Evolutionary conservation across 495 filamentous ascomycete genomes (phyloP).

Genomic region (Thermothielavioides terrestris): DNA sequence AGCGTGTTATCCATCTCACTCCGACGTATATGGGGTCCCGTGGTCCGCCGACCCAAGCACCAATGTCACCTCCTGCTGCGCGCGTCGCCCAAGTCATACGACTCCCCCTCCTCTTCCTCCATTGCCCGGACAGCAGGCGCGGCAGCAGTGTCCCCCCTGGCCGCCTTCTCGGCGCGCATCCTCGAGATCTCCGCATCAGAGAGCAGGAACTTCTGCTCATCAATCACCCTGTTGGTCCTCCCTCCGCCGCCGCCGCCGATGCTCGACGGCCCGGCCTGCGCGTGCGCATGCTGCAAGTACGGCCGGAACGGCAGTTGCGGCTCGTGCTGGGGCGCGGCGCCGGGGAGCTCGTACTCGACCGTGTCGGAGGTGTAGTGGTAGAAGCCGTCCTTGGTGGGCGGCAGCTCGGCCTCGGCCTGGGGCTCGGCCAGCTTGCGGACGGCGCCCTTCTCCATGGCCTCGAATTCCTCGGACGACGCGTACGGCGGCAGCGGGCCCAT

Average conservation of each 20-base stretch:
- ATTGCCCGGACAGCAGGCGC: background rate
- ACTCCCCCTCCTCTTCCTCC: background rate
- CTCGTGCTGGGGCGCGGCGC: slow-evolving; percentile 15
- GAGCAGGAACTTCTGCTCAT: slow-evolving; percentile 28
- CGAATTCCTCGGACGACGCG: slow-evolving; percentile 22
- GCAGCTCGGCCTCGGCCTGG: slow-evolving; percentile 24
- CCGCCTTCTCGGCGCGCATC: slow-evolving; percentile 18
- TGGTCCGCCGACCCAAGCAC: background rate
- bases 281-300: slow-evolving; percentile 8
- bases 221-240: slow-evolving; percentile 14
- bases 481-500: slow-evolving; percentile 26
- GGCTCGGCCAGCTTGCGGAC: slow-evolving; percentile 25
- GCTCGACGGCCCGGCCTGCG: background rate
- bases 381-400: slow-evolving; percentile 30
- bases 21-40: too few relatives aligned
- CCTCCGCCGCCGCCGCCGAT: background rate
- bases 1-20: too few relatives aligned
- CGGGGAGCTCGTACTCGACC: slow-evolving; percentile 26
- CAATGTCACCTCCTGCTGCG: slow-evolving; percentile 1
- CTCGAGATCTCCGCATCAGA: slow-evolving; percentile 17
- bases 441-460: slow-evolving; percentile 27
- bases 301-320: slow-evolving; percentile 19
- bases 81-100: background rate
- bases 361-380: slow-evolving; percentile 17
- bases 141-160: slow-evolving; percentile 7